phyloP scores from a whole-genome alignment of 2,329 filamentous ascomycete genomes.

The Diaporthe citrichinensis region DNA sequence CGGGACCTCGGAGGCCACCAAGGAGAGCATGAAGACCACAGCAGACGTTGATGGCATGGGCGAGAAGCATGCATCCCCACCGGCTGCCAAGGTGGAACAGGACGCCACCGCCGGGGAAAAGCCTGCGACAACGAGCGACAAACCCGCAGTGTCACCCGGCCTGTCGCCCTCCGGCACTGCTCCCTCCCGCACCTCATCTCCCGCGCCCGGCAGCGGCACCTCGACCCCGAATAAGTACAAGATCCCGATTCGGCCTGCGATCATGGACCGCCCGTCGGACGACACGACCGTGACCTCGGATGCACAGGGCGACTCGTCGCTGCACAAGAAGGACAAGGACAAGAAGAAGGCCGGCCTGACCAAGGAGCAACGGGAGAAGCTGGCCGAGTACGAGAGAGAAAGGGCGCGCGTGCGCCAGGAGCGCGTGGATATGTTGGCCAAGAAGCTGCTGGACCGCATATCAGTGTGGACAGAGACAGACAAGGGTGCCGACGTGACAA shows the following conservation, averaged over 20 bases:
- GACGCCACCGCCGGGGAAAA: constrained; percentile 44
- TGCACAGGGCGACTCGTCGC: constrained; percentile 75
- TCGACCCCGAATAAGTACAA: constrained; percentile 58
- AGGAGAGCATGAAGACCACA: constrained; percentile 65
- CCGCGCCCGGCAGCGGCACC: constrained; percentile 54
- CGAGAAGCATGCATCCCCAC: constrained; percentile 50
- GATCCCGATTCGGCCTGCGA: constrained; percentile 84
- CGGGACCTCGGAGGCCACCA: constrained; percentile 69
- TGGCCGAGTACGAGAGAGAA: constrained; percentile 90
- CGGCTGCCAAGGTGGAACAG: constrained; percentile 58
- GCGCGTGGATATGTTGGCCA: constrained; percentile 85
- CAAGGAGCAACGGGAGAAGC: constrained; percentile 94
- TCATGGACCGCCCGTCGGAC: constrained; percentile 87
- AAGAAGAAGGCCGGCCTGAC: constrained; percentile 84
- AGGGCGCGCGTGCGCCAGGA: constrained; percentile 85
- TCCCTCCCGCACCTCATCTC: constrained; percentile 59
- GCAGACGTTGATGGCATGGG: constrained; percentile 50
- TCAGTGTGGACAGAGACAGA: constrained; percentile 98
- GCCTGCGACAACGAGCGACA: constrained; percentile 41
- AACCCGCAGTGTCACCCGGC: constrained; percentile 51
- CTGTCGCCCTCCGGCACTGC: constrained; percentile 55
- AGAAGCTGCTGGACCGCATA: constrained; percentile 90
- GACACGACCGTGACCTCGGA: constrained; percentile 79
- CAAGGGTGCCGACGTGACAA: constrained; percentile 86
- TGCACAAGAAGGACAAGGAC: constrained; percentile 73